Evolutionary conservation across 176 grass and related monocot species (phyloP), one percentile per base, ranked within the genome.

Genomic region (Phragmites australis): DNA sequence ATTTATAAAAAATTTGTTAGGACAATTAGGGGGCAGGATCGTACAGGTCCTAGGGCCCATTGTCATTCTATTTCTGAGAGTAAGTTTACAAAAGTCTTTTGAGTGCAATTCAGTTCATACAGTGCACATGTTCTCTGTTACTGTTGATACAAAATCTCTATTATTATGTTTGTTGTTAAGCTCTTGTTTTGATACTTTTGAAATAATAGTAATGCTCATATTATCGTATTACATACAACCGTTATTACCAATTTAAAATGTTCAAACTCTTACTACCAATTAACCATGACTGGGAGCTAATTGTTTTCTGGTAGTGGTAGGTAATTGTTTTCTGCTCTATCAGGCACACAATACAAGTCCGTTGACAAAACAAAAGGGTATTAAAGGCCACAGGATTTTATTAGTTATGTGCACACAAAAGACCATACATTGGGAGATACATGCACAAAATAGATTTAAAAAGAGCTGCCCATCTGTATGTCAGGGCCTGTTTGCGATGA

Each of bases 331-430:
- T n/a, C 23, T 30, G 34, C 45, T 61, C 72, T 44, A 82, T 19
- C 62, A 68, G 22, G 19, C 41, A 59, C 6, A 68, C 10, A 27
- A 76, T 58, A 37, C 21, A 59, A 46, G 21, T 68, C 19, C 14
- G 6, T 68, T 22, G 11, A 14, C 19, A 76, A 84, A 77, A 76
- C 41, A 46, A 77, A 13, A 57, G 64, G 62, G 16, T 49, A 68
- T 84, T 75, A 34, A 68, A 31, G 1, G 18, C 31, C 48, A 83
- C 45, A 65, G 21, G 46, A 30, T 65, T 41, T 40, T 78, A 25
- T 69, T 70, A 75, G 30, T 16, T 61, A 44, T 79, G 27, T 19
- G 3, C 19, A 43, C 17, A 25, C 14, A 26, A 1, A 14, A 80
- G 47, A 72, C 16, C 51, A 68, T 17, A 40, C 40, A 27, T 48